Evolutionary conservation across 306 rosid species (phyloP).

Genomic region (Pyrus communis): DNA sequence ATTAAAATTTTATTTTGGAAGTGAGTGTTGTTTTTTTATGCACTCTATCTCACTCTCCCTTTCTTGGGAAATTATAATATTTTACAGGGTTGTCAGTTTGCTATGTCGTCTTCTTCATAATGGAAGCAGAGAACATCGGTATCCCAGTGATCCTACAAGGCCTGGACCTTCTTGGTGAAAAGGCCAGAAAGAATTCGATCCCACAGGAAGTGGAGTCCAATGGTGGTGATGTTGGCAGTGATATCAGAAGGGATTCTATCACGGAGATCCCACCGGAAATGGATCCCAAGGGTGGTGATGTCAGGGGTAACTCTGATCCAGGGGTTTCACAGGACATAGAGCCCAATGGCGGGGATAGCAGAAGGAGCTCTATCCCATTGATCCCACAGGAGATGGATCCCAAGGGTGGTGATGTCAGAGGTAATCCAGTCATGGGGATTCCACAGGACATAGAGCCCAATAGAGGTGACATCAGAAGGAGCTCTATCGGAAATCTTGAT

Average conservation of each 20-base stretch:
- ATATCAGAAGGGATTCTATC: not conserved
- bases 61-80: conserved; percentile 15
- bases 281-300: not conserved
- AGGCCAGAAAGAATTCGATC: not conserved
- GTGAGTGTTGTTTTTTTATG: not conserved
- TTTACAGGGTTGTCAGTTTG: conserved; percentile 33
- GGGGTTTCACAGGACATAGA: not conserved
- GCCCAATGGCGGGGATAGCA: not conserved
- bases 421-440: not conserved
- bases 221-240: not conserved
- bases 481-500: not conserved
- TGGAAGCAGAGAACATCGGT: conserved; percentile 34
- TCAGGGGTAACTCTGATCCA: not conserved
- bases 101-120: conserved; percentile 16
- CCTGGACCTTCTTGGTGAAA: not conserved
- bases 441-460: not conserved
- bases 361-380: not conserved
- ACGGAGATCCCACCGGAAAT: not conserved
- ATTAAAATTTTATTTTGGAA: not conserved
- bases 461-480: not conserved
- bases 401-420: not conserved
- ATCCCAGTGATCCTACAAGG: conserved; percentile 21
- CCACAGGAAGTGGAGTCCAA: conserved; percentile 16
- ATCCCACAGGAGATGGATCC: conserved; percentile 2
- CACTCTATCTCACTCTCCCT: not conserved